Base-by-base conservation (phyloP, 2,329 filamentous ascomycete genomes). In the Capronia americana region DNA sequence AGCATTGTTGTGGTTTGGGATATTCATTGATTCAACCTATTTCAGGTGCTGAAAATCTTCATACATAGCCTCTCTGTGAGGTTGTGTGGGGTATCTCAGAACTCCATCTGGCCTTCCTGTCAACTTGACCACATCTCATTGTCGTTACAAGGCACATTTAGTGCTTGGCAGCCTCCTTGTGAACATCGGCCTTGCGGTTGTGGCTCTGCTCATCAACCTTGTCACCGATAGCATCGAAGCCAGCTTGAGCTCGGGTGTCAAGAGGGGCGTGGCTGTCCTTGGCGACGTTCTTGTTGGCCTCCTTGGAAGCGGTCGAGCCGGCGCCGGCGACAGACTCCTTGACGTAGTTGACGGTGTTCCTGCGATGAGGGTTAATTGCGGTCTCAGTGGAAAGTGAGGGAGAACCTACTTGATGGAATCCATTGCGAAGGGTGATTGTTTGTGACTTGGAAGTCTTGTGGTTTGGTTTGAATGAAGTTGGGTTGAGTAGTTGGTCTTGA, bases 321-420 rank as follows among this genome's bases (percentile, higher is more conserved):
- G 82, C 82, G 76, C 87, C 81, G 82, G 89, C 83, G 75, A 88
- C 78, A 73, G 81, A 79, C 84, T 90, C 88, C 71, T 85, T 79
- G 80, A 90, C 86, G 86, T 90, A 90, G 85, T 89, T 89, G 80
- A 81, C 87, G 76, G 85, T 86, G 81, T 90, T 87, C 84, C 70
- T 72, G 62, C 7, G n/a, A 44, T n/a, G 11, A 48, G 58, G 24
- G 38, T 61, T 10, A 54, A 53, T 34, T n/a, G 48, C 26, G 1
- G 23, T n/a, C 24, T 38, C 11, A 57, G 2, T 32, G 41, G 23
- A 24, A 44, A 48, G 20, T 7, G 20, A 17, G 11, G 2, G 34
- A 3, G 10, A 1, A 59, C 70, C 12, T 64, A 72, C 70, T 72
- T 72, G 69, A 72, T 67, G 69, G 69, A 66, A 64, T 72, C 70